Evolutionary conservation across 2,329 filamentous ascomycete genomes (phyloP).

Genomic region (Aspergillus alliaceus): DNA sequence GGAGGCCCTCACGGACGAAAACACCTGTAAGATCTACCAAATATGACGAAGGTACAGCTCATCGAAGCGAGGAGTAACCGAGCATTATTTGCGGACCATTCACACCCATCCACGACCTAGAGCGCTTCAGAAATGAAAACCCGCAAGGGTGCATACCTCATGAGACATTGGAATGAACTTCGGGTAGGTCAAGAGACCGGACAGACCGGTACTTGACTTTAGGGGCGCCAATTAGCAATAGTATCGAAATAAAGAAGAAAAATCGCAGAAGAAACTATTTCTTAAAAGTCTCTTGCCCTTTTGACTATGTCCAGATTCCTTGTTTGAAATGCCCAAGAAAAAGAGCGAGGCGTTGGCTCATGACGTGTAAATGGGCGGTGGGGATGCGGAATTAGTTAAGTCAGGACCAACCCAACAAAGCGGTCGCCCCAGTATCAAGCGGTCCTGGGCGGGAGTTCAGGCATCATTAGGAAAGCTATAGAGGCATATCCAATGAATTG

Average conservation of each 20-base stretch:
- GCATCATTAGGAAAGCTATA: neutral
- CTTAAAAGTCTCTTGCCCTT: neutral
- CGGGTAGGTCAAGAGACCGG: too few species aligned
- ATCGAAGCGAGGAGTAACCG: neutral
- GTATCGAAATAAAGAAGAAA: neutral
- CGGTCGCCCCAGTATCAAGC: neutral
- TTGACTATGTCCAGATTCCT: neutral
- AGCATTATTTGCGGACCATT: neutral
- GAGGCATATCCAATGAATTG: neutral
- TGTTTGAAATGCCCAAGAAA: neutral
- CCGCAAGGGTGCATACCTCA: conserved; percentile 2
- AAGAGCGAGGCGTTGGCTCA: conserved; percentile 1
- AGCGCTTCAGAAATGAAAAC: neutral
- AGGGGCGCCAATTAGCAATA: neutral
- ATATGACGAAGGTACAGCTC: conserved; percentile 4
- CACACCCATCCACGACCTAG: neutral
- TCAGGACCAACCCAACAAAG: conserved; percentile 3
- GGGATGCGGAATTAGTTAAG: conserved; percentile 5
- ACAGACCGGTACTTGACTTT: neutral
- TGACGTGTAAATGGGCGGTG: conserved; percentile 12
- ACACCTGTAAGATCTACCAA: conserved; percentile 7
- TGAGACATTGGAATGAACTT: neutral
- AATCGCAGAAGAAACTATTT: neutral
- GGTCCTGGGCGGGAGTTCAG: neutral
- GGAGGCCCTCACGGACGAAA: neutral